phyloP scores from a whole-genome alignment of 768 basidiomycete species.

The Tylopilus subfusipes region DNA sequence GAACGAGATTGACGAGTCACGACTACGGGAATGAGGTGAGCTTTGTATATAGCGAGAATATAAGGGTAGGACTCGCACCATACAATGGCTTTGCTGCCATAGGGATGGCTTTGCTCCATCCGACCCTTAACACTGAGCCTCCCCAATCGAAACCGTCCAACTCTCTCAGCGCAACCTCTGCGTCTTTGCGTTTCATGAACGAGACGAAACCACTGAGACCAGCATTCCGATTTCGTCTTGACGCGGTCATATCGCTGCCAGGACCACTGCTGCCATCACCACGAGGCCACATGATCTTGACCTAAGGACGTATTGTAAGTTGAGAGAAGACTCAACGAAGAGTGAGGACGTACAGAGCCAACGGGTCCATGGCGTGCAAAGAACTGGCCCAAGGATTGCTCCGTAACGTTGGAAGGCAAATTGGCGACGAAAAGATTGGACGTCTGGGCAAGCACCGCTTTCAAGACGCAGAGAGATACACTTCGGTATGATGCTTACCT shows the following conservation, averaged over 20 bases:
- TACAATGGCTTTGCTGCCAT: constrained; percentile 77
- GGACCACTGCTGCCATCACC: constrained; percentile 65
- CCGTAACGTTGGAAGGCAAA: constrained; percentile 82
- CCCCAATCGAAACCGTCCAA: constrained; percentile 96
- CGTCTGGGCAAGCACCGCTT: constrained; percentile 48
- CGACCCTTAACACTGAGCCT: constrained; percentile 79
- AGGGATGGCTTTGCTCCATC: constrained; percentile 97
- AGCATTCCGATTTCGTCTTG: constrained; percentile 64
- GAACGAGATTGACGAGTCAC: constrained; percentile 31
- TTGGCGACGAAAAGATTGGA: constrained; percentile 97
- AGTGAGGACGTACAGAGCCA: constrained; percentile 60
- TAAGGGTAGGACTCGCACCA: constrained; percentile 44
- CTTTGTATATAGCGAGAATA: neutral
- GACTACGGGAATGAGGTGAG: constrained; percentile 11
- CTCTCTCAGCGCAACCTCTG: constrained; percentile 83
- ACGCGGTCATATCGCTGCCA: constrained; percentile 71
- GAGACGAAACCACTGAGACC: constrained; percentile 96
- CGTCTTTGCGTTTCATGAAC: constrained; percentile 91
- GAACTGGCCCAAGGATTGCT: constrained; percentile 80
- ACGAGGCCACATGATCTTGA: constrained; percentile 99
- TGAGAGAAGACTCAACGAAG: neutral
- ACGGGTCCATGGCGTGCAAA: constrained; percentile 94
- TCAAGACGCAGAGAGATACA: neutral
- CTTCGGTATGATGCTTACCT: constrained; percentile 44
- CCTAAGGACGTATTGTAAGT: constrained; percentile 41